Evolutionary conservation across 78 protist species (phyloP), one percentile per base, ranked within the genome.

Genomic region (Dictyostelium firmibasis): DNA sequence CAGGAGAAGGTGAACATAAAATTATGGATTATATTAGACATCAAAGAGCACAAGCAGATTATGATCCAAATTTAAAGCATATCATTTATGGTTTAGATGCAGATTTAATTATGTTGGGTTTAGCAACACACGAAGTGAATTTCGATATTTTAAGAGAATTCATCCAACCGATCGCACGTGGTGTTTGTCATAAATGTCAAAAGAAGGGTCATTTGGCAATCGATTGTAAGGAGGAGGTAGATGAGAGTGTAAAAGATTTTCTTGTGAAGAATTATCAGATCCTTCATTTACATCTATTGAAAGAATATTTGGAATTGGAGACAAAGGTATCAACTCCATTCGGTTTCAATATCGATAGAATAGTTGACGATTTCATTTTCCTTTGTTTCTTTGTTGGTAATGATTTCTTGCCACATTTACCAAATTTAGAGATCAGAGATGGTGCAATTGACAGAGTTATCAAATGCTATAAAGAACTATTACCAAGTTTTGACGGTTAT

Each of bases 331-430:
- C 31, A 3, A 82, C 86, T 23, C 93, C 94, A 43, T 92, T 91
- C 20, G 96, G 74, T 3, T 95, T 70, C 92, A 92, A 98, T 72
- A 60, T 98, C n/a, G 99, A 99, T 86, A 53, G 99, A 0, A 23
- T 97, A 25, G 64, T 99, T 16, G 99, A 99, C 84, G 99, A 99
- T 85, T 99, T 96, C 62, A 95, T 99, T 75, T 97, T 99, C 44
- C 43, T 99, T 5, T 99, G 99, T 97, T 98, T 98, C 96, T 97
- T 99, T 41, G 98, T 97, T 5, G 99, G 99, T 9, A 99, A 99
- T 92, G 99, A 99, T 88, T 99, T 99, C 91, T 91, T 99, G 23
- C 99, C 99, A 8, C 99, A 98, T 91, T 33, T 98, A n/a, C 99
- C 99, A 6, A 70, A 97, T 25, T 84, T 99, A 36, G 98, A 98